Conservation (phyloP, 768 basidiomycete genomes). For the Gyrodon lividus region DNA sequence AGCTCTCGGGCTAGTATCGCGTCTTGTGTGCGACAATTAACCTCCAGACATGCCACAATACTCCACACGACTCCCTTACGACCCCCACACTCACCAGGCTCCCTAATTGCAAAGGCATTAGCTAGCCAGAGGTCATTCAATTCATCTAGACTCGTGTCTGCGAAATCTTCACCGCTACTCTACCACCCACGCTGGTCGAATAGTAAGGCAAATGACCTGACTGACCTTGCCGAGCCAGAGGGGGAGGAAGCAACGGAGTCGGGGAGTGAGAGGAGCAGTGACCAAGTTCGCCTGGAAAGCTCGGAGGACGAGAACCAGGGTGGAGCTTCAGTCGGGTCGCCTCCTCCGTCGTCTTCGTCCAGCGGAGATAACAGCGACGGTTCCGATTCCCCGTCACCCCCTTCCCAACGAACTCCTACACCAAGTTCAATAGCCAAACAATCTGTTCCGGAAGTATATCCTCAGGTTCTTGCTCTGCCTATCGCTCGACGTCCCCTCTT, state of each 20-base stretch:
- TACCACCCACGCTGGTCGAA: slow-evolving; percentile 41
- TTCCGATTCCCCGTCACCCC: slow-evolving; percentile 39
- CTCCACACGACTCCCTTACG: slow-evolving; percentile 15
- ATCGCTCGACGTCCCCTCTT: slow-evolving; percentile 95
- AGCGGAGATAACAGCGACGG: slow-evolving; percentile 38
- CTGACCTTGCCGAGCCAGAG: slow-evolving; percentile 23
- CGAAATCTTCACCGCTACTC: slow-evolving; percentile 32
- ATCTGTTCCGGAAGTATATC: slow-evolving; percentile 86
- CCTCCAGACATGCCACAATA: slow-evolving; percentile 4
- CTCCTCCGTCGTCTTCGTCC: slow-evolving; percentile 40
- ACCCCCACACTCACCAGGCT: background rate
- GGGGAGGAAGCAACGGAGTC: slow-evolving; percentile 26
- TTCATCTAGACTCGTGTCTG: slow-evolving; percentile 20
- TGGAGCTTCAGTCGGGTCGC: slow-evolving; percentile 32
- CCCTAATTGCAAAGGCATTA: slow-evolving; percentile 7
- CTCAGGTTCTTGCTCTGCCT: slow-evolving; percentile 91
- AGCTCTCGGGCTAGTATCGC: slow-evolving; percentile 13
- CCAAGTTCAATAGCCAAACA: slow-evolving; percentile 74
- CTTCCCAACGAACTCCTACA: slow-evolving; percentile 36
- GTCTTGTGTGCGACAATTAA: slow-evolving; percentile 13
- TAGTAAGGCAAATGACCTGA: slow-evolving; percentile 30
- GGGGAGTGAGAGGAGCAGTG: slow-evolving; percentile 11
- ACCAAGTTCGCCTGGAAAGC: slow-evolving; percentile 21
- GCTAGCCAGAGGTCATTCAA: slow-evolving; percentile 26
- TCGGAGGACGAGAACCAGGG: slow-evolving; percentile 33